Conservation (phyloP, 306 rosid species). For the Boehmeria nivea region DNA sequence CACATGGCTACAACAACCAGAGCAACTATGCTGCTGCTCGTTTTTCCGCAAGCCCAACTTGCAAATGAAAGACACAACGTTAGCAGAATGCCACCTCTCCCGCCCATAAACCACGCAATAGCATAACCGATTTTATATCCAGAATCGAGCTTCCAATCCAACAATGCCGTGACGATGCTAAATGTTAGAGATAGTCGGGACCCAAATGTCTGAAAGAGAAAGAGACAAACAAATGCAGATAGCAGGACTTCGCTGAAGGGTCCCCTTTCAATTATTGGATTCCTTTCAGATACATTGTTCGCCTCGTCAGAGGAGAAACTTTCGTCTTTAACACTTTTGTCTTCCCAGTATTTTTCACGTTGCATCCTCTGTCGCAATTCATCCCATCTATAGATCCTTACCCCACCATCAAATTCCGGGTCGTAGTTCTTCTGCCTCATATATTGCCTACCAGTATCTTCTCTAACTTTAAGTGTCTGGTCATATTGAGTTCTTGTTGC, state of each 20-base stretch:
- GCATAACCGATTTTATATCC: constrained; percentile 71
- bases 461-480: constrained; percentile 42
- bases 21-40: constrained; percentile 74
- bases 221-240: constrained; percentile 55
- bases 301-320: constrained; percentile 29
- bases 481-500: constrained; percentile 60
- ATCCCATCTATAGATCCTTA: constrained; percentile 53
- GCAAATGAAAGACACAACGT: constrained; percentile 73
- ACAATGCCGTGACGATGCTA: constrained; percentile 65
- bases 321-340: constrained; percentile 29
- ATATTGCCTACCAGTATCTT: constrained; percentile 26
- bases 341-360: constrained; percentile 42
- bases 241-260: constrained; percentile 58
- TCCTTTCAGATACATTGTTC: constrained; percentile 43
- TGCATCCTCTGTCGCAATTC: constrained; percentile 48
- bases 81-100: constrained; percentile 70
- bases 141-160: constrained; percentile 56
- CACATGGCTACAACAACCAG: constrained; percentile 76
- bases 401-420: constrained; percentile 51
- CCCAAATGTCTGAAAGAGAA: constrained; percentile 60
- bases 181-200: constrained; percentile 59
- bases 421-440: constrained; percentile 41
- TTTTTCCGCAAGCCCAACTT: constrained; percentile 90
- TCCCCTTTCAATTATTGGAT: constrained; percentile 36
- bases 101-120: constrained; percentile 85